Base-by-base conservation (phyloP, 2,329 filamentous ascomycete genomes). In the Xylariales sp. region DNA sequence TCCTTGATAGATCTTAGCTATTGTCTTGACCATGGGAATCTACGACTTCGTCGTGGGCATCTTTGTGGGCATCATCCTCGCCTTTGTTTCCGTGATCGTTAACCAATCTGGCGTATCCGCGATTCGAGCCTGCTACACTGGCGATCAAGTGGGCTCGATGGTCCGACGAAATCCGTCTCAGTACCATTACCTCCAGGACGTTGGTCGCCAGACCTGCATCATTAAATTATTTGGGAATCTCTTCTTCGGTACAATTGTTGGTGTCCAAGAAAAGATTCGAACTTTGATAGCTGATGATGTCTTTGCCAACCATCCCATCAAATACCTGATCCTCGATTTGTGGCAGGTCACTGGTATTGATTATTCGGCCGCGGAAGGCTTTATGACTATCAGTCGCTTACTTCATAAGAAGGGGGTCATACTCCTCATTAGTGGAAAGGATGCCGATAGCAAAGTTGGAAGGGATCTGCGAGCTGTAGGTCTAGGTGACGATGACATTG, bases 221-320 rank as follows among this genome's bases (percentile, higher is more conserved):
- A 85, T 95, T 55, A 97, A 97, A 62, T 75, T 98, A 12, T 84
- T 86, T 0, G 91, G 93, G 0, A 97, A 91, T 57, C 77, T 98
- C n/a, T 98, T 98, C 71, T 98, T 98, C 52, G 93, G 93, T 12
- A 97, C 90, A 3, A 95, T 98, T 50, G 91, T 96, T 40, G 88
- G 88, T 35, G 91, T 98, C 0, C 93, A 98, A 62, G 86, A 88
- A 48, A 85, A 85, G 49, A 90, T 97, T 46, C 80, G 90, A 16
- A 80, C 74, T 4, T 68, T 97, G 22, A 82, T 97, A 34, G 83
- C 90, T 20, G 88, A 95, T 21, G 82, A 91, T 46, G 77, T 82
- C 3, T 97, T 96, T 58, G 70, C 72, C 19, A 70, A 79, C 49
- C 77, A 82, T 39, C 89, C 91, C 0, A 93, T 97, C 58, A 84